Evolutionary conservation across 306 rosid species (phyloP).

Genomic region (Corylus heterophylla): DNA sequence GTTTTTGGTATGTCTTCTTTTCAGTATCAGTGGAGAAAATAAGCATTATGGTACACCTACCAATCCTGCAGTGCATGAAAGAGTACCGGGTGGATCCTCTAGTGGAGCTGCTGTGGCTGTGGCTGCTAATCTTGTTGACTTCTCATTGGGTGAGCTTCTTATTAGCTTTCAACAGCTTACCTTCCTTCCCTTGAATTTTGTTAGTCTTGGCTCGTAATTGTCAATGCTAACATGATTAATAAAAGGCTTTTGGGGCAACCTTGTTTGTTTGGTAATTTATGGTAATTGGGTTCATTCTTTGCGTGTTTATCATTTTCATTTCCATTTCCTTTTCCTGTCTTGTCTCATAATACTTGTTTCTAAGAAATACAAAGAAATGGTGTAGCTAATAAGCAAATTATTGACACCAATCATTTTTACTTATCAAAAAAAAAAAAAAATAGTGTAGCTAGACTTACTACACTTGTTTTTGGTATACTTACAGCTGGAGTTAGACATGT

Average conservation of each 20-base stretch:
- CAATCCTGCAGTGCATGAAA: constrained; percentile 71
- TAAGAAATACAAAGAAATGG: neutral
- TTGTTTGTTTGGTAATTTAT: neutral
- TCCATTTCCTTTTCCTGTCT: neutral
- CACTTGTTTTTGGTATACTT: neutral
- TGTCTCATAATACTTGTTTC: neutral
- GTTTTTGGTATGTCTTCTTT: constrained; percentile 24
- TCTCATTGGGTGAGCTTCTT: constrained; percentile 74
- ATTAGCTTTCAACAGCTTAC: neutral
- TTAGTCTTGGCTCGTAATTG: neutral
- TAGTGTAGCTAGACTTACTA: neutral
- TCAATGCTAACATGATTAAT: neutral
- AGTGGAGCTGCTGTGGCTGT: constrained; percentile 97
- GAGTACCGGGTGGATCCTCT: constrained; percentile 86
- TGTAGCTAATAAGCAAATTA: too few relatives aligned
- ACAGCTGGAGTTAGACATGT: too few relatives aligned
- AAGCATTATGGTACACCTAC: constrained; percentile 80
- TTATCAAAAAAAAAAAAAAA: too few relatives aligned
- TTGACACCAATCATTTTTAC: too few relatives aligned
- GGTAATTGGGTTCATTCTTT: neutral
- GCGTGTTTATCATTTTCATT: neutral
- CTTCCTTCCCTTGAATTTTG: neutral
- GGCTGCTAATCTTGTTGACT: constrained; percentile 83
- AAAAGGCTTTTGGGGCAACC: neutral
- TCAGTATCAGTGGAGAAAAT: constrained; percentile 82